Evolutionary conservation across 768 basidiomycete genomes (phyloP).

Genomic region (Termitomyces eurrhizus): DNA sequence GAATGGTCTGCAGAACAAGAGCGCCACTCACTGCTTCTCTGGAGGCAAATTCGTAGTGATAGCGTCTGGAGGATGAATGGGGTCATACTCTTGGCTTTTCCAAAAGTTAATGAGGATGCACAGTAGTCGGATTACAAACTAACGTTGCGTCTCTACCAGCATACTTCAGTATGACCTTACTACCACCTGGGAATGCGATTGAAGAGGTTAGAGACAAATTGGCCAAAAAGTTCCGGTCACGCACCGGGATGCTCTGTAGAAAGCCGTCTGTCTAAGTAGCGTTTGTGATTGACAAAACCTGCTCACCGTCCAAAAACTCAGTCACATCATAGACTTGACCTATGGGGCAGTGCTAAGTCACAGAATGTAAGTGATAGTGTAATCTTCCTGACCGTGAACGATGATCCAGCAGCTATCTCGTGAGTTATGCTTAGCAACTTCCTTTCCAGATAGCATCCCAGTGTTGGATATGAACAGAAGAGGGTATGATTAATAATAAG

Average conservation of each 20-base stretch:
- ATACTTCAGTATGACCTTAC: conserved; percentile 82
- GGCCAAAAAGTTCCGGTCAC: conserved; percentile 7
- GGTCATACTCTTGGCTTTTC: conserved; percentile 72
- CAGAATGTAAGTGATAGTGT: neutral
- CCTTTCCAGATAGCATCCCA: conserved; percentile 36
- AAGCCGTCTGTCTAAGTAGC: neutral
- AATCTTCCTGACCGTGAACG: conserved; percentile 58
- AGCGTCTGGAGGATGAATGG: conserved; percentile 84
- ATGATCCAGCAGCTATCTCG: conserved; percentile 79
- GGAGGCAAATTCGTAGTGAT: conserved; percentile 72
- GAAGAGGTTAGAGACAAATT: neutral
- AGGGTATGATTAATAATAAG: neutral
- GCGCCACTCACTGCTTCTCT: conserved; percentile 71
- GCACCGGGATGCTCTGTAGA: conserved; percentile 59
- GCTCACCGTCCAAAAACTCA: conserved; percentile 65
- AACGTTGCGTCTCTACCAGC: conserved; percentile 89
- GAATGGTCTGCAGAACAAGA: conserved; percentile 4
- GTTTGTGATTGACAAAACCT: neutral
- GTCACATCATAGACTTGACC: conserved; percentile 79
- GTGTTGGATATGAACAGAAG: neutral
- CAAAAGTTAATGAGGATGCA: neutral
- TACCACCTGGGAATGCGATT: conserved; percentile 51
- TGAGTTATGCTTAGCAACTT: conserved; percentile 52
- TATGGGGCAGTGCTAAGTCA: conserved; percentile 17
- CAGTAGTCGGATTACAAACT: conserved; percentile 22